Base-by-base conservation (phyloP, 75 land plant species). In the Pinus taeda region DNA sequence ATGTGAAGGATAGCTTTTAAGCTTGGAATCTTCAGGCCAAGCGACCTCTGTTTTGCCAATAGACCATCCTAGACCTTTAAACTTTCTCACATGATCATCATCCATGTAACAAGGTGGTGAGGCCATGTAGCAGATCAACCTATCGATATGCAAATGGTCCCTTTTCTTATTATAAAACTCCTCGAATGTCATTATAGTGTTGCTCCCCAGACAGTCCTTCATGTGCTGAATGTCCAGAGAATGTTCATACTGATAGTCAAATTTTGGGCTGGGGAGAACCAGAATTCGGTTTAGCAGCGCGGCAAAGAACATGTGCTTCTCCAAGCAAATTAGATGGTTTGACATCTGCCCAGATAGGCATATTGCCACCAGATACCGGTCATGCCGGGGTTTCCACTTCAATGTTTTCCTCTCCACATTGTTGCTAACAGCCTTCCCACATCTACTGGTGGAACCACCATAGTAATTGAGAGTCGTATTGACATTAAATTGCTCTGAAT, bases 301-400 rank as follows among this genome's bases (percentile, higher is more conserved):
- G 0, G 91, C 98, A 64, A 95, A 86, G 75, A 91, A 91, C 92
- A 95, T 94, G 77, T 93, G 98, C 83, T 96, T 96, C 87, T 92
- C 93, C 66, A 96, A 76, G 71, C 98, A 96, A 69, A 93, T 93
- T 76, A 96, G 84, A 78, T 96, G 98, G 87, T 96, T 96, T 13
- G 93, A 89, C 85, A 96, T 92, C 76, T 96, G 98, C 15, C 98
- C 98, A 3, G 98, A 92, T 22, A 79, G 11, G 79, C 98, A 96
- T 13, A 96, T 85, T 5, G 90, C 92, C 65, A 96, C 83, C 75
- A 96, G 77, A 60, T 78, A 96, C 74, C 87, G 82, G 39, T 83
- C 71, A 21, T 76, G 56, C 12, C 77, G 81, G 0, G 97, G 98
- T 42, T 87, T 88, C 98, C 98, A 96, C 39, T 89, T 86, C 20